Evolutionary conservation across 2,329 filamentous ascomycete genomes (phyloP), one percentile per base, ranked within the genome.

Genomic region (Peltaster fructicola): DNA sequence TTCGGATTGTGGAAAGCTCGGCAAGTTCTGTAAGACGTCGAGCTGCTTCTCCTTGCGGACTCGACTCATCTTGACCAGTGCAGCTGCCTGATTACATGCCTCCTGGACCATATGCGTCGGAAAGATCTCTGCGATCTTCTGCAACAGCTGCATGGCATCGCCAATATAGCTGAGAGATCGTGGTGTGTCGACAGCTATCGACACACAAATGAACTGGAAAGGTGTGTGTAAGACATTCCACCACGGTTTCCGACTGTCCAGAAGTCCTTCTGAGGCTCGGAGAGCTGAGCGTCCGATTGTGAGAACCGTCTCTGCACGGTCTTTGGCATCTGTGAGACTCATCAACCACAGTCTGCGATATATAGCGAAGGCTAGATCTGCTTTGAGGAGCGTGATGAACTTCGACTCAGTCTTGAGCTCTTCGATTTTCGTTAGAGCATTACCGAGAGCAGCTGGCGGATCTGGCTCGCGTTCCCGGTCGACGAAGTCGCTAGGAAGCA

Each of bases 321-420:
- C 44, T 32, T 49, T 53, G 9, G 45, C 48, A 15, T 51, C 34
- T 8, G 44, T 45, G 22, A 48, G 32, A 17, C 48, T 49, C 30
- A 54, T 44, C 2, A 56, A 39, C 32, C 53, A 52, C 4, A 55
- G 40, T 7, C 53, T 43, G 5, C 54, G 46, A 30, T 56, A 57
- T 7, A 57, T 44, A 50, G 41, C 63, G 61, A 16, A 70, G 45
- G 29, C 57, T 48, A 27, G 67, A 44, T 41, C 68, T 59, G 38
- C 56, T 57, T 43, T 68, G 55, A 5, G 57, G 53, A 30, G 63
- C 43, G 21, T 60, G 47, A 10, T 43, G 30, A 56, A 54, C 15
- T 45, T 36, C 14, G 44, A 47, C 11, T 45, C 40, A 1, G 43
- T 41, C 18, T 41, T 34, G 29, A 47, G 30, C 7, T 43, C 38